Base-by-base conservation (phyloP, 208 protist species). In the Wallacemonas rigidus region DNA sequence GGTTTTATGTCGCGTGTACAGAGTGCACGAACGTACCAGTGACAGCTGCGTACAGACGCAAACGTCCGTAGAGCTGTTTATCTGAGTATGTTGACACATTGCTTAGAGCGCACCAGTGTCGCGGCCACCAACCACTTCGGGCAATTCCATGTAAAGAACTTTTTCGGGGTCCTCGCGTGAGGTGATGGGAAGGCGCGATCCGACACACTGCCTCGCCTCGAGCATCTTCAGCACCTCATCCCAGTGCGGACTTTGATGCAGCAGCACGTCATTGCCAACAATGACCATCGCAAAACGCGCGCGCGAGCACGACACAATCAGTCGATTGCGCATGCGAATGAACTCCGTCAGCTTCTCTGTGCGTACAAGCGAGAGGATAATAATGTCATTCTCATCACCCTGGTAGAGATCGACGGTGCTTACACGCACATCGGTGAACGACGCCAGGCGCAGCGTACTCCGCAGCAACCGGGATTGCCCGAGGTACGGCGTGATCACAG, bases 351-450 rank as follows among this genome's bases (percentile, higher is more conserved):
- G 67, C 61, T 84, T 86, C 73, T 97, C 96, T 44, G 92, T 98
- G 2, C 98, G 91, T 48, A 98, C 96, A 38, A 98, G 71, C 2
- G 94, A 98, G 40, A 98, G 71, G 58, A 99, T 86, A 12, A 99
- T 88, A 39, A 99, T 69, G 61, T 98, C 93, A 58, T 94, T 95
- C 82, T 99, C 97, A 64, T 98, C 93, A 17, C 98, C 97, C 70
- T 99, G 98, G 82, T 92, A 99, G 26, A 97, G 90, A 81, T 99
- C 97, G 4, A 99, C 91, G 41, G 97, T 99, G 65, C 83, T 86
- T 50, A 98, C 88, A 2, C 74, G 80, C 40, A 97, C 84, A 38
- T 94, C 90, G 3, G 83, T 73, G 57, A 97, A 71, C 9, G 83
- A 86, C 60, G 79, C 77, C 43, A 95, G 60, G 5, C 89, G 88